These are phyloP conservation scores for Clitopilus hobsonii DNA, from an alignment of 768 basidiomycete genomes.

Conservation along the genomic window DNA sequence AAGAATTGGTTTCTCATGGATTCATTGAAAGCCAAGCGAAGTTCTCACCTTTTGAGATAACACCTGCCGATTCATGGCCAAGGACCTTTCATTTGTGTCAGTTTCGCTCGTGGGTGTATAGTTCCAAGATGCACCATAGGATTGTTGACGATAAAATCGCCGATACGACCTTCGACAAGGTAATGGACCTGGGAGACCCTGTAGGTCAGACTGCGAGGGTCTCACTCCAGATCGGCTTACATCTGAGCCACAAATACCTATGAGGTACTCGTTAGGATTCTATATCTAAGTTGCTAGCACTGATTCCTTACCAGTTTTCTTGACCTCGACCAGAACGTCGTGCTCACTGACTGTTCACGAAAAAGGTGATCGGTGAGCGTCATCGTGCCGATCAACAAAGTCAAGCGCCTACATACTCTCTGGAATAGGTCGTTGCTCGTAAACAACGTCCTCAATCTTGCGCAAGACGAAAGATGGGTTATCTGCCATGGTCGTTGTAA, in stretches of 20 bases:
- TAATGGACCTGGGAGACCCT: slow-evolving; percentile 60
- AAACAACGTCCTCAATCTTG: slow-evolving; percentile 61
- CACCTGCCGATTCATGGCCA: slow-evolving; percentile 89
- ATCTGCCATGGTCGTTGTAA: slow-evolving; percentile 47
- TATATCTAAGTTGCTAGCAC: slow-evolving; percentile 1
- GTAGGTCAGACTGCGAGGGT: slow-evolving; percentile 11
- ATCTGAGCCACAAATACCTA: slow-evolving; percentile 92
- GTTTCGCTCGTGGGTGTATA: too few species aligned
- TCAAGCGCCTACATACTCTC: slow-evolving; percentile 38
- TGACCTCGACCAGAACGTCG: slow-evolving; percentile 85
- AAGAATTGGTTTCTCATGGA: neutral
- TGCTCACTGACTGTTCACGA: slow-evolving; percentile 49
- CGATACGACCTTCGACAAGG: slow-evolving; percentile 72
- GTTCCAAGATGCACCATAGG: too few species aligned
- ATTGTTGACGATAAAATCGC: slow-evolving; percentile 71
- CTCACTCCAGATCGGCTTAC: slow-evolving; percentile 27
- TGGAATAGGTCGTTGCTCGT: slow-evolving; percentile 73
- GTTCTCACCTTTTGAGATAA: slow-evolving; percentile 70
- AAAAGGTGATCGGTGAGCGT: neutral
- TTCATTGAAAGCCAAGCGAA: neutral
- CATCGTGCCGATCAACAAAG: neutral
- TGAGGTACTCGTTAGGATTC: slow-evolving; percentile 6
- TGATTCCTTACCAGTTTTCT: slow-evolving; percentile 71
- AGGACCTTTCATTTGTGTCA: slow-evolving; percentile 83
- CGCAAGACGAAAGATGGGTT: slow-evolving; percentile 80